phyloP scores from a whole-genome alignment of 106 monocot genomes.

The Acorus gramineus region DNA sequence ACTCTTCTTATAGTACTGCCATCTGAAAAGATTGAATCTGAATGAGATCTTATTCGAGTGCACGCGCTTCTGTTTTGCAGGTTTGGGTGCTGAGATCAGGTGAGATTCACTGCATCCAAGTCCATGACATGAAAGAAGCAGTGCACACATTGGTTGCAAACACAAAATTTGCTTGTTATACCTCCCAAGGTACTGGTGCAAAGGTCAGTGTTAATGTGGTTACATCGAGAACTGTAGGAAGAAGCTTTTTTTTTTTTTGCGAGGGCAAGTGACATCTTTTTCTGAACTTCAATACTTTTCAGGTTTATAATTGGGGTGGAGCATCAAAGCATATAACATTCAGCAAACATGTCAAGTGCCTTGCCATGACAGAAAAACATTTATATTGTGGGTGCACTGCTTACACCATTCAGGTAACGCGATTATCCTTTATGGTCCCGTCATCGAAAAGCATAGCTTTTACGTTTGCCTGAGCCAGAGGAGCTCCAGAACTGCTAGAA shows the following conservation, averaged over 20 bases:
- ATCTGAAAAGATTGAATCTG: neutral
- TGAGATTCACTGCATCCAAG: conserved; percentile 26
- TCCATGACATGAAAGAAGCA: conserved; percentile 44
- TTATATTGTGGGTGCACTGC: conserved; percentile 43
- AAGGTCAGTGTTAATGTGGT: conserved; percentile 36
- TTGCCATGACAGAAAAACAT: conserved; percentile 27
- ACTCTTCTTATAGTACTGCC: neutral
- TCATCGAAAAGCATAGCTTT: too few relatives aligned
- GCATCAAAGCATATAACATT: conserved; percentile 25
- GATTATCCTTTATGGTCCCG: too few relatives aligned
- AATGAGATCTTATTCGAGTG: neutral
- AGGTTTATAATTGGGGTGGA: conserved; percentile 29
- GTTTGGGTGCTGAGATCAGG: conserved; percentile 31
- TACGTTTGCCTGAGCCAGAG: too few relatives aligned
- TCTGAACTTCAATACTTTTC: neutral
- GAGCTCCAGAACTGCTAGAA: too few relatives aligned
- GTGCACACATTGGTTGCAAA: conserved; percentile 21
- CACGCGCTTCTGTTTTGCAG: conserved; percentile 3
- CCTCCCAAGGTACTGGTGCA: conserved; percentile 43
- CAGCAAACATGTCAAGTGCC: conserved; percentile 37
- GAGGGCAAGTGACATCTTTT: too few relatives aligned
- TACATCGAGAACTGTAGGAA: too few relatives aligned
- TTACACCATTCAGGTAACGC: conserved; percentile 37
- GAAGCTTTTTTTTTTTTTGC: too few relatives aligned
- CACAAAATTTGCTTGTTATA: conserved; percentile 18